Evolutionary conservation across 768 basidiomycete genomes (phyloP), one percentile per base, ranked within the genome.

Genomic region (Auriscalpium vulgare): DNA sequence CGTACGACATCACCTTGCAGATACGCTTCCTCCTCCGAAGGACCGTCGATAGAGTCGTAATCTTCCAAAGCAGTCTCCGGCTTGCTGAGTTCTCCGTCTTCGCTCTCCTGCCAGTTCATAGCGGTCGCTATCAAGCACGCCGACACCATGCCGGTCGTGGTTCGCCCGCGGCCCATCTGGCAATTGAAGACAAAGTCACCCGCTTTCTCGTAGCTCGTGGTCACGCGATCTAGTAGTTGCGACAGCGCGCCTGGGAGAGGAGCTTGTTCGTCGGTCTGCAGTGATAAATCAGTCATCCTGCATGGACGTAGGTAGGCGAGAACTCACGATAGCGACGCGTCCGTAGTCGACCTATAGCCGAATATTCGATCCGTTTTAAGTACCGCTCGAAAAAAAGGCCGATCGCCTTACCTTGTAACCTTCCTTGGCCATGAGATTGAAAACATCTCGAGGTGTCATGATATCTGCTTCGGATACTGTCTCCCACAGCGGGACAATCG

Each of bases 401-500:
- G 29, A 55, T 51, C 14, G 50, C 29, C 29, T 29, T 46, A 88
- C 91, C 70, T 80, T 82, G 65, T 84, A 92, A 0, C 91, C 91
- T 59, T 94, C 89, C 56, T 77, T 77, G 14, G 73, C 76, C 68
- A 92, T 83, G n/a, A 82, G 72, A 53, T 86, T 72, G 64, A 90
- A 91, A 1, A 88, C 88, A 56, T 92, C 90, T 62, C 86, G 72
- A 3, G 93, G 91, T 0, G 93, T 95, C 78, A 94, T 81, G 59
- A 95, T 90, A 47, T 95, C 91, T 23, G 77, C 76, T 56, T 88
- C 85, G 1, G 78, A 74, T 3, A 95, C 85, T 2, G 82, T 84
- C 71, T 97, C 95, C 95, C 95, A 99, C 49, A 94, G 84, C 1
- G 97, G 95, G 38, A 97, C 86, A 60, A 99, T 89, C 10, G 86